Conservation (phyloP, 2,329 filamentous ascomycete genomes). For the Penicillium crustosum region DNA sequence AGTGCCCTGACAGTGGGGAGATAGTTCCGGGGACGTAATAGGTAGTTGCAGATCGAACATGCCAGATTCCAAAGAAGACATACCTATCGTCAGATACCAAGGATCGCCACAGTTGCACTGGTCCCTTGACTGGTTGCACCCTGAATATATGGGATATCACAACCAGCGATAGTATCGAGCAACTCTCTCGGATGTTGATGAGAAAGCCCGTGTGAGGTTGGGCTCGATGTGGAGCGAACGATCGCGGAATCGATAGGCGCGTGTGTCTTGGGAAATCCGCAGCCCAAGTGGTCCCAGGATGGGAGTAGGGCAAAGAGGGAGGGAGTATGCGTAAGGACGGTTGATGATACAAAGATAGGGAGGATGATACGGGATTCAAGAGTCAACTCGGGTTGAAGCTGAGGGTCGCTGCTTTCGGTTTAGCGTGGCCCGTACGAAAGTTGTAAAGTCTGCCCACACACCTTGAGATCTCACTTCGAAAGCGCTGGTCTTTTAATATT, state of each 20-base stretch:
- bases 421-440: slow-evolving; percentile 34
- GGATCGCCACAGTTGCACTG: slow-evolving; percentile 45
- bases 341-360: slow-evolving; percentile 35
- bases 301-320: slow-evolving; percentile 22
- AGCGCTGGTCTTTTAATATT: not conserved
- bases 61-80: slow-evolving; percentile 22
- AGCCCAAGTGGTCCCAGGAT: slow-evolving; percentile 30
- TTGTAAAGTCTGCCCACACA: slow-evolving; percentile 28
- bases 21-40: slow-evolving; percentile 13
- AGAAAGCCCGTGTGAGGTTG: slow-evolving; percentile 21
- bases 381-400: slow-evolving; percentile 41
- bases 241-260: slow-evolving; percentile 26
- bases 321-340: slow-evolving; percentile 25
- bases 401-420: slow-evolving; percentile 43
- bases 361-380: slow-evolving; percentile 30
- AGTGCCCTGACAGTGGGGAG: slow-evolving; percentile 22
- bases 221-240: slow-evolving; percentile 15
- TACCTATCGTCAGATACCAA: slow-evolving; percentile 47
- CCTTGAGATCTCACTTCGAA: slow-evolving; percentile 9
- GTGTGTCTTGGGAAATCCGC: slow-evolving; percentile 20
- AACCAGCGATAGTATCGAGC: slow-evolving; percentile 31
- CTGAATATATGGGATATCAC: slow-evolving; percentile 34
- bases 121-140: slow-evolving; percentile 35
- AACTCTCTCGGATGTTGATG: slow-evolving; percentile 25
- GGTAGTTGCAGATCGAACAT: slow-evolving; percentile 20